Percentiles rank a stretch among this genome's conserved stretches.
Conservation (phyloP, 805 yeast genomes). For the Maudiozyma bulderi region DNA sequence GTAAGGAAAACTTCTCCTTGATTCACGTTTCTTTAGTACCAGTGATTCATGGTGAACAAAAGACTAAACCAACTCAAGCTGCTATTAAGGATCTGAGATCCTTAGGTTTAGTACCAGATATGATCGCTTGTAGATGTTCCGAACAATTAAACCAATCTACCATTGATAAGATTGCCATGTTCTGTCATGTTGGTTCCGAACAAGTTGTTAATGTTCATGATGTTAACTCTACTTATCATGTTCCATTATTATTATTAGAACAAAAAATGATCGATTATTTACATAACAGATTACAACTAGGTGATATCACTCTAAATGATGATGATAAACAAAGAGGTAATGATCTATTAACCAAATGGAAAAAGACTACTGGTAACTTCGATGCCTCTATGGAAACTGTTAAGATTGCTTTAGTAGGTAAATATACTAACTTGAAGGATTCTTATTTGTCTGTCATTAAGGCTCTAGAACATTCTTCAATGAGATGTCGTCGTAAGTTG, state of each 20-base stretch:
- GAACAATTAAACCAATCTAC: conserved; percentile 72
- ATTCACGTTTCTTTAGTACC: conserved; percentile 96
- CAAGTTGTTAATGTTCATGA: conserved; percentile 96
- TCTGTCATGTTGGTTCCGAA: conserved; percentile 97
- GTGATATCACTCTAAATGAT: conserved; percentile 35
- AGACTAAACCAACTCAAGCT: conserved; percentile 98
- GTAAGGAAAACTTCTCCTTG: conserved; percentile 84
- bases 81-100: conserved; percentile 96
- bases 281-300: conserved; percentile 54
- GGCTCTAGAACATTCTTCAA: conserved; percentile 88
- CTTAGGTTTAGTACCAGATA: conserved; percentile 87
- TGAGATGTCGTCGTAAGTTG: conserved; percentile 77
- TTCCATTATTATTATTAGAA: conserved; percentile 81
- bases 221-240: conserved; percentile 94
- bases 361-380: conserved; percentile 61
- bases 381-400: conserved; percentile 82
- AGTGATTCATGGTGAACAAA: conserved; percentile 96
- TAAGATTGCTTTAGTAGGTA: conserved; percentile 93
- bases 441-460: conserved; percentile 91
- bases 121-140: conserved; percentile 96
- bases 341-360: conserved; percentile 68
- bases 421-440: conserved; percentile 91
- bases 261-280: conserved; percentile 76
- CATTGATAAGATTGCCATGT: conserved; percentile 95
- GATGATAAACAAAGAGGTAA: conserved; percentile 59